Evolutionary conservation across 345 rosid species (phyloP), one percentile per base, ranked within the genome.

Genomic region (Mercurialis annua): DNA sequence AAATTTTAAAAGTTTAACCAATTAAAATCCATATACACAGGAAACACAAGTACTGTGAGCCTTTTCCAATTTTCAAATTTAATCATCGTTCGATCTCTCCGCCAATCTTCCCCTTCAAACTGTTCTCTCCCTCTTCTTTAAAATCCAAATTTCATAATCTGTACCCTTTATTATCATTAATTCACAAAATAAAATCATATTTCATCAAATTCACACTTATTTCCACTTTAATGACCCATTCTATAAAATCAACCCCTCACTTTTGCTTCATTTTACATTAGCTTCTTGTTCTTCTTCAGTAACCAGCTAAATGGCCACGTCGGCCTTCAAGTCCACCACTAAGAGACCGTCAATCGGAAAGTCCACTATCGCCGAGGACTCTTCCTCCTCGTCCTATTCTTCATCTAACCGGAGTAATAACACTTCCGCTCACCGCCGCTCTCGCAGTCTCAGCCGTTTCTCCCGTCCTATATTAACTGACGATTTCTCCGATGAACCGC

Each of bases 391-490:
- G 60, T 40, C 90, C 16, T 82, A 87, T 24, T 67, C 83, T 62
- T 67, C 83, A 60, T 40, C 80, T 18, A 72, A 57, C 20, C 77
- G 83, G 46, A 64, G 34, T 23, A 40, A 1, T 40, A n/a, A n/a
- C n/a, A 7, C 58, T 71, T 76, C 92, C 15, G 44, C 76, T 60
- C 83, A 73, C 73, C 91, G 92, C 44, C 87, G 96, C 5, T 74
- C 94, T 48, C 78, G 99, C 57, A 94, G 97, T 57, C 80, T 94
- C 73, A 94, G 97, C 85, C 89, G 94, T 26, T 85, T 89, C 84
- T 83, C 97, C 42, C 86, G 72, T 55, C 82, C 80, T 27, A 49
- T 81, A 34, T 73, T 81, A 34, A 80, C 62, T 14, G 81, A 79
- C 16, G 76, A 70, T 26, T 74, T 72, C 59, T 49, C 69, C 10